Conservation (phyloP, 768 basidiomycete genomes). For the Pholiota conissans region DNA sequence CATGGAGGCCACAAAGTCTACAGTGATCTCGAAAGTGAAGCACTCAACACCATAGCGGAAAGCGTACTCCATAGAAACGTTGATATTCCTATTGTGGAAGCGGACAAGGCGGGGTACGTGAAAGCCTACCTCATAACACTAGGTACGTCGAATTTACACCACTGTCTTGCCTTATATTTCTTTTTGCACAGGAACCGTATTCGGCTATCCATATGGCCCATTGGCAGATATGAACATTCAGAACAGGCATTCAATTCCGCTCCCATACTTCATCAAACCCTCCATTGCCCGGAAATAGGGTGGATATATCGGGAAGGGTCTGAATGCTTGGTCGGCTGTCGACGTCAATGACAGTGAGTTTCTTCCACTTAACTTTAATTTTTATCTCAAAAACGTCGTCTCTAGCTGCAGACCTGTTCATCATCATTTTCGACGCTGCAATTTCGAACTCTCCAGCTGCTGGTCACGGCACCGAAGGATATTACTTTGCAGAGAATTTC, state of each 20-base stretch:
- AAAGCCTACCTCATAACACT: constrained; percentile 19
- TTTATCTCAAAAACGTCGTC: not conserved
- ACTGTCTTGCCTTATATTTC: too few species aligned
- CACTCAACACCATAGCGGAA: constrained; percentile 16
- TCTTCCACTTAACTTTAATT: too few species aligned
- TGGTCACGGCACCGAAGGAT: constrained; percentile 24
- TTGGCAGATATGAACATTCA: constrained; percentile 28
- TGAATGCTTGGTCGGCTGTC: constrained; percentile 22
- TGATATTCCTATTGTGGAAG: constrained; percentile 16
- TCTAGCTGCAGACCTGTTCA: constrained; percentile 20
- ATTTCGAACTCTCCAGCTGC: constrained; percentile 17
- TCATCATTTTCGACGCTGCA: constrained; percentile 21
- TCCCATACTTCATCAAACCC: constrained; percentile 22
- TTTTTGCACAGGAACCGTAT: constrained; percentile 12
- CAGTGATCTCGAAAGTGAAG: too few species aligned
- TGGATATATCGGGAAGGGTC: too few species aligned
- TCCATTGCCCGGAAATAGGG: constrained; percentile 20
- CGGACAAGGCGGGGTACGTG: constrained; percentile 21
- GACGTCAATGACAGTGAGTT: constrained; percentile 21
- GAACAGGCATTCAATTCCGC: constrained; percentile 24
- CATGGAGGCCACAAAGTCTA: constrained; percentile 16
- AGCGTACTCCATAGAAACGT: constrained; percentile 18
- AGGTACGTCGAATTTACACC: constrained; percentile 9
- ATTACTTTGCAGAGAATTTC: constrained; percentile 24
- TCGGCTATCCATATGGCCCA: constrained; percentile 23